Evolutionary conservation across 495 filamentous ascomycete genomes (phyloP), one percentile per base, ranked within the genome.

Genomic region (Aspergillus biplanus): DNA sequence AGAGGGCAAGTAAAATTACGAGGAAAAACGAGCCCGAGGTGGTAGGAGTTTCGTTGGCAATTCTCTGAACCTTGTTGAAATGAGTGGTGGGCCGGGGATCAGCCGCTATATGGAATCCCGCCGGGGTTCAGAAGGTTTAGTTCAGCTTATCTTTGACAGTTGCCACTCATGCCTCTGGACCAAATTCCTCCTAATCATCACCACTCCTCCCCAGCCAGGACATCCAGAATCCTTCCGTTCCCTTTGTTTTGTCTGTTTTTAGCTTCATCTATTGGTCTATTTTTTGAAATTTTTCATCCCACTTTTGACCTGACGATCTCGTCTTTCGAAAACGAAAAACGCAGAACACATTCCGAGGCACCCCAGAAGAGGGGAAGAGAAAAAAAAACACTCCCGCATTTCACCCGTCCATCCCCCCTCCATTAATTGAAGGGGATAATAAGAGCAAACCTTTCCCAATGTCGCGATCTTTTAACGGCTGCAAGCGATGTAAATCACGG

Each of bases 401-500:
- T 27, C 52, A 35, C 18, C 44, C 21, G 34, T 35, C 13, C 6
- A 50, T 18, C 21, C 52, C 48, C 34, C 18, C 55, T 52, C 16
- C 7, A 33, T 52, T 27, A 48, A 52, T 46, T 34, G 39, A 61
- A 33, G 64, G 56, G 15, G 35, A 56, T 18, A 31, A 21, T 33
- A 50, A 12, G 33, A 53, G 15, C 27, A 31, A 33, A 49, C 56
- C 46, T 69, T 59, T 66, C 68, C 67, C 55, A 70, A 81, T 81
- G 78, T 80, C 78, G 69, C 76, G 78, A 65, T 81, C 78, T 7
- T 80, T 81, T 52, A 80, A 44, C 54, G 77, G 77, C 2, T 79
- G 77, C 70, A 77, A 76, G 66, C 74, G 77, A 75, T 79, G 77
- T 78, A 79, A 79, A 66, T 67, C 75, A 42, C 72, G 77, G n/a